Evolutionary conservation across 306 rosid genomes (phyloP), one percentile per base, ranked within the genome.

Genomic region (Fragaria nilgerrensis): DNA sequence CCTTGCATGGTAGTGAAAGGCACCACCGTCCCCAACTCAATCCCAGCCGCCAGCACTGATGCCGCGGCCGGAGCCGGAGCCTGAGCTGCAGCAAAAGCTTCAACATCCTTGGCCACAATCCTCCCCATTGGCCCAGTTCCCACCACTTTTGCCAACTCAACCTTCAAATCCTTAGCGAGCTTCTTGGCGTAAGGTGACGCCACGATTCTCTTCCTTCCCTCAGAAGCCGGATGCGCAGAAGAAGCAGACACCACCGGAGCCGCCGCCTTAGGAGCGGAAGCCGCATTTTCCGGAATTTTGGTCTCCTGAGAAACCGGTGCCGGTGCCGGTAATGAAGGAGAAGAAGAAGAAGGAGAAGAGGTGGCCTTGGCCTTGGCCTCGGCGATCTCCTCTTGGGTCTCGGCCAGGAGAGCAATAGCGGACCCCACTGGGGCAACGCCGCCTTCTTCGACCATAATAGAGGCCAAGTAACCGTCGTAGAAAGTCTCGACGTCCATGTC

Each of bases 401-500:
- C 99, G 5, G 98, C 99, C 73, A 96, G 82, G 4, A 96, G 87
- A 0, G 97, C 99, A 61, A 96, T 96, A 29, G 99, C 87, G 16
- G 98, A 90, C 25, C 99, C 99, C 2, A 96, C 99, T 9, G 91
- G 50, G 1, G 99, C 99, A 16, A 88, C 86, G 32, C 84, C 91
- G 25, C 98, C 99, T 69, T 96, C 99, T 5, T 92, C 96, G 27
- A 96, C 99, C 84, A 96, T 87, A 81, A 96, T 96, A 1, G 99
- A 96, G 12, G 98, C 99, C 71, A 96, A 84, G 56, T 86, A 91
- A 0, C 99, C 99, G 47, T 96, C 99, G 82, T 96, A 92, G 88
- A 95, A 95, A 8, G 97, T 95, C 81, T 95, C 99, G 20, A 95
- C 99, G 49, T 95, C 99, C 99, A 95, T 96, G 78, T 96, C 99